A percentile compares a stretch with the other conserved stretches of the same genome.
Evolutionary conservation across 257 asterid species (phyloP).

Genomic region (Plantago major): DNA sequence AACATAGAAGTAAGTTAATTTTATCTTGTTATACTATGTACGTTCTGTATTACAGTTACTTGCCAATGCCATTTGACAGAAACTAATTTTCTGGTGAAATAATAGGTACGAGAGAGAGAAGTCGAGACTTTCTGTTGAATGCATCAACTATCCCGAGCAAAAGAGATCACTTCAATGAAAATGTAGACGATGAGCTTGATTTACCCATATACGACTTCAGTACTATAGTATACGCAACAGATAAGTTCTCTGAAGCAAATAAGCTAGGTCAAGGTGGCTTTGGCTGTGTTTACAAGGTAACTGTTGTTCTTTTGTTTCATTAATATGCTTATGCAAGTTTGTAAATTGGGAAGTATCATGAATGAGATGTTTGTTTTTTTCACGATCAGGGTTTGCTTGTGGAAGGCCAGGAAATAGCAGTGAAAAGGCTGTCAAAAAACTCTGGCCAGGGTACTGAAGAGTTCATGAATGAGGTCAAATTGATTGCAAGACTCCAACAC

Average conservation of each 20-base stretch:
- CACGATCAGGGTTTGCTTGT: slow-evolving; percentile 37
- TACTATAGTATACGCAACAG: slow-evolving; percentile 49
- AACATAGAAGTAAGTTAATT: slow-evolving; percentile 31
- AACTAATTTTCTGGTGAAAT: neutral
- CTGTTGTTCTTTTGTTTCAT: neutral
- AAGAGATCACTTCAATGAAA: slow-evolving; percentile 49
- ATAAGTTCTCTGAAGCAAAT: slow-evolving; percentile 49
- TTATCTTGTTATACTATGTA: neutral
- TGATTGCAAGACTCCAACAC: slow-evolving; percentile 70
- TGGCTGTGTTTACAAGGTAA: slow-evolving; percentile 83
- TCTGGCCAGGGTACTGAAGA: slow-evolving; percentile 71
- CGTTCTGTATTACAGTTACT: neutral
- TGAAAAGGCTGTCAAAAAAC: slow-evolving; percentile 60
- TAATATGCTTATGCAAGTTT: neutral
- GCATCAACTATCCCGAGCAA: slow-evolving; percentile 41
- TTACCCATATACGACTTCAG: slow-evolving; percentile 56
- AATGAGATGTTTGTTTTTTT: neutral
- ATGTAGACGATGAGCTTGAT: slow-evolving; percentile 56
- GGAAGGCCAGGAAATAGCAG: slow-evolving; percentile 66
- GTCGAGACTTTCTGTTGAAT: slow-evolving; percentile 49
- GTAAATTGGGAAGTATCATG: neutral
- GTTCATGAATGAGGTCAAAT: slow-evolving; percentile 64
- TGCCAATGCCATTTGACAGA: neutral
- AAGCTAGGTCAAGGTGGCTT: slow-evolving; percentile 91
- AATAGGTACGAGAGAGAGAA: slow-evolving; percentile 60